Base-by-base conservation (phyloP, 495 filamentous ascomycete genomes). In the Podospora sp. region DNA sequence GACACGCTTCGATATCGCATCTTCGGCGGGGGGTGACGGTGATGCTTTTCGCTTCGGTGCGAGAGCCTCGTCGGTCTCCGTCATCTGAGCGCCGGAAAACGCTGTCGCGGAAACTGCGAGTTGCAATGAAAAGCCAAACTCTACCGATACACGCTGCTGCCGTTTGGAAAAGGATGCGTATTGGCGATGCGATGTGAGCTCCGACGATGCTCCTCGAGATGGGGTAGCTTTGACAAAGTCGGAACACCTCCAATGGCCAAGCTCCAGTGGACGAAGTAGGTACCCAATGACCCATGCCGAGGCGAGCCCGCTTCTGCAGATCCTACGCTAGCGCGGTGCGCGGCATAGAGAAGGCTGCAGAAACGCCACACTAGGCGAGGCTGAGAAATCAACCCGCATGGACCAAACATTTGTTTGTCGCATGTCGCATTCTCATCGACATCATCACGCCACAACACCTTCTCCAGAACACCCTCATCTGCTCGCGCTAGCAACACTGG, bases 1-100 rank as follows among this genome's bases (percentile, higher is more conserved):
- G 21, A 55, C 40, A 18, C 75, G 75, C 60, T 77, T 77, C 12
- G 65, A 63, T 18, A 58, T n/a, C 27, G 16, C 62, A 60, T 69
- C 66, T 3, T 71, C 65, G 2, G 52, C 22, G 1, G 49, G 11
- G 5, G 65, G 65, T 14, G 69, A 69, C 0, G 69, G 64, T 8
- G 75, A 71, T 11, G 72, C 72, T 60, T 72, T 76, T 60, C 73
- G 66, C 60, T 77, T 77, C 26, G 58, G 66, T 14, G 68, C 35
- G 21, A 26, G 16, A 6, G 50, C 14, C 9, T 68, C 58, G 12
- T 71, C 64, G 6, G 16, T 9, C 12, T 65, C 61, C 0, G 53
- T 63, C 65, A 67, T 71, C 36, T 33, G 52, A 26, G 18, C 21
- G 0, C 9, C 12, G 36, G 24, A n/a, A 40, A 49, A 20, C 16